Percentiles rank a stretch among this genome's conserved stretches.
Conservation (phyloP, 2,329 filamentous ascomycete species). For the Ophiognomonia clavigignenti-juglandacearum region DNA sequence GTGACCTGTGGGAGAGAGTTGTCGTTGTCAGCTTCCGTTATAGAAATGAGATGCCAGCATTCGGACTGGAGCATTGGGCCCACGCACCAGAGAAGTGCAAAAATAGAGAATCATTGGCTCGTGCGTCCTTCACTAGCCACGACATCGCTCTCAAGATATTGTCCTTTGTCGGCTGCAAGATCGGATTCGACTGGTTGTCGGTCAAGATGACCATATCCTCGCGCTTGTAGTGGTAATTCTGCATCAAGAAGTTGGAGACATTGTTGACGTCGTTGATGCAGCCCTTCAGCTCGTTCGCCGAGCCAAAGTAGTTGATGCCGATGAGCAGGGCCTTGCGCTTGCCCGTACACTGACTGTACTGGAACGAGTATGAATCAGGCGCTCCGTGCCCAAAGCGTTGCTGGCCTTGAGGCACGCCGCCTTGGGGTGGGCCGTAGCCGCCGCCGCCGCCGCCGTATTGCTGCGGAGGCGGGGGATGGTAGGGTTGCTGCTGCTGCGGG, state of each 20-base stretch:
- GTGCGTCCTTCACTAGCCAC: slow-evolving; percentile 68
- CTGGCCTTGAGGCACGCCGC: slow-evolving; percentile 35
- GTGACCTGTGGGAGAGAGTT: slow-evolving; percentile 46
- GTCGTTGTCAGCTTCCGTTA: not conserved
- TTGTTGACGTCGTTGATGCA: slow-evolving; percentile 82
- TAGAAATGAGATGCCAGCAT: no score
- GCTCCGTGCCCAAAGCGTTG: slow-evolving; percentile 65
- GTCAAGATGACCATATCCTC: slow-evolving; percentile 79
- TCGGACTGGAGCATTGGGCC: not conserved
- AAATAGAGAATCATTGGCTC: slow-evolving; percentile 72
- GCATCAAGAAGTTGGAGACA: slow-evolving; percentile 65
- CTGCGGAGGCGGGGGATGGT: slow-evolving; percentile 6
- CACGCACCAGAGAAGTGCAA: slow-evolving; percentile 65
- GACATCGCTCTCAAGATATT: slow-evolving; percentile 73
- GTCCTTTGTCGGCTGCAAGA: slow-evolving; percentile 67
- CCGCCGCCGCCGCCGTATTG: not conserved
- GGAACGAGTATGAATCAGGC: slow-evolving; percentile 64
- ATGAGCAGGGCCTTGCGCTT: slow-evolving; percentile 70
- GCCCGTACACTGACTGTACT: slow-evolving; percentile 72
- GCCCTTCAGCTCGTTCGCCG: slow-evolving; percentile 65
- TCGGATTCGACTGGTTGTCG: slow-evolving; percentile 66
- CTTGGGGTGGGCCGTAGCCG: not conserved
- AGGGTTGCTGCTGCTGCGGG: slow-evolving; percentile 3
- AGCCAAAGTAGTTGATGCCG: slow-evolving; percentile 77
- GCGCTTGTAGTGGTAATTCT: slow-evolving; percentile 64